Base-by-base conservation (phyloP, 2,329 filamentous ascomycete species). In the Alternaria sp. region DNA sequence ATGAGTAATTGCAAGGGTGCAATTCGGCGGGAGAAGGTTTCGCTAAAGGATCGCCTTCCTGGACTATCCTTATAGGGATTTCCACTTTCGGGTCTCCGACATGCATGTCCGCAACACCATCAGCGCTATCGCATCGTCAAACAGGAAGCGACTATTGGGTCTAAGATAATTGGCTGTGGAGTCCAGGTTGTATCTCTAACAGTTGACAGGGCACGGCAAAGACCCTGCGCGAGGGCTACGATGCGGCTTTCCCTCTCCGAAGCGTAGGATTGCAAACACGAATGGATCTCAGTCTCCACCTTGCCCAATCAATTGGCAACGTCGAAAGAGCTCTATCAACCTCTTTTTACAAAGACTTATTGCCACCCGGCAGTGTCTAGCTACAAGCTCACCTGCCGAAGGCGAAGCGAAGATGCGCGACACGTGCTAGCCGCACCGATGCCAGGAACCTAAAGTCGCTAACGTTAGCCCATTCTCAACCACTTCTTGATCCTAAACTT, bases 41-140 rank as follows among this genome's bases (percentile, higher is more conserved):
- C 56, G 60, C 59, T 62, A 63, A n/a, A 50, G 49, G 56, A 59
- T 55, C 44, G 19, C 47, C 46, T 30, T 28, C 46, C 26, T 45
- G 32, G 36, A 30, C 36, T 54, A 59, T 50, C 32, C 57, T 57
- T 52, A 40, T 49, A 57, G 43, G 32, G 51, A 36, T 12, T 26
- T 21, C 47, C 56, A 51, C 43, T 50, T 57, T 60, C 57, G 56
- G 56, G 26, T 62, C 53, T 50, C 59, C 61, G 57, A 53, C 52
- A 58, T 28, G 40, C 49, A 63, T 47, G 30, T 60, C 61, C 63
- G 61, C 52, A 59, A 47, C n/a, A 57, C 43, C 45, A 55, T 21
- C 52, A 44, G 17, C 45, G 46, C 46, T 50, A 36, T 30, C 28
- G 32, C 43, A 44, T 58, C 46, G 43, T 52, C 55, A 28, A 40